A percentile compares a stretch with the other conserved stretches of the same genome.
These are phyloP conservation scores for Ampelocalamus luodianensis DNA, from an alignment of 176 grass and related monocot species.

Conservation along the genomic window DNA sequence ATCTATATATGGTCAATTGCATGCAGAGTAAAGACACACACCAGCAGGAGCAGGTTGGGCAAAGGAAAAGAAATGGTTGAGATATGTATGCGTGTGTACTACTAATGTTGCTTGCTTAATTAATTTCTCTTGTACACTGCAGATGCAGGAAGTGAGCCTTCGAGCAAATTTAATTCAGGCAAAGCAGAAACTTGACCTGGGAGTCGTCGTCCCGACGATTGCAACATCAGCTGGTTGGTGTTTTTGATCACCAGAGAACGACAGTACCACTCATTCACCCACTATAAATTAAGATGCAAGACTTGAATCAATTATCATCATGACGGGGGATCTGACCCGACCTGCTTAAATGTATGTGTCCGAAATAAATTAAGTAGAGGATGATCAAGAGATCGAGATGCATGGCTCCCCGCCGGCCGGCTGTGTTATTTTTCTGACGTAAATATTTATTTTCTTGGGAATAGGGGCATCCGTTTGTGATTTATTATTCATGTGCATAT, in stretches of 20 bases:
- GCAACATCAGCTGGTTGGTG: constrained; percentile 41
- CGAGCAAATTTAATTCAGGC: constrained; percentile 74
- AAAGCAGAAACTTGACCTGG: constrained; percentile 38
- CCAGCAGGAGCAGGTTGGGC: neutral
- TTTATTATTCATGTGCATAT: neutral
- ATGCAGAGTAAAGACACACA: neutral
- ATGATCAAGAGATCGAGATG: neutral
- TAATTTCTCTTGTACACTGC: neutral
- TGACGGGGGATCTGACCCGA: constrained; percentile 1
- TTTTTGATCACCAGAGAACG: constrained; percentile 39
- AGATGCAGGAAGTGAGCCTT: constrained; percentile 83
- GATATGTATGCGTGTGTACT: neutral
- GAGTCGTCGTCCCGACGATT: neutral
- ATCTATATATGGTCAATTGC: neutral
- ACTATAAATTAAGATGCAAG: constrained; percentile 29
- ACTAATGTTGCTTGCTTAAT: neutral
- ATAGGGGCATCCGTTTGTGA: neutral
- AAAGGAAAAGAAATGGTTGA: neutral
- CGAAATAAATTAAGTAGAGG: constrained; percentile 33
- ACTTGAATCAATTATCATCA: neutral
- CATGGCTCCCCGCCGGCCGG: neutral
- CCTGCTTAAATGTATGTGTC: neutral
- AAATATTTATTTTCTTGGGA: constrained; percentile 16
- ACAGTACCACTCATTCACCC: constrained; percentile 23
- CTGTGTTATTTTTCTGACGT: neutral